Percentiles rank a stretch among this genome's conserved stretches.
Conservation (phyloP, 768 basidiomycete genomes). For the Lentinula guzmanii region DNA sequence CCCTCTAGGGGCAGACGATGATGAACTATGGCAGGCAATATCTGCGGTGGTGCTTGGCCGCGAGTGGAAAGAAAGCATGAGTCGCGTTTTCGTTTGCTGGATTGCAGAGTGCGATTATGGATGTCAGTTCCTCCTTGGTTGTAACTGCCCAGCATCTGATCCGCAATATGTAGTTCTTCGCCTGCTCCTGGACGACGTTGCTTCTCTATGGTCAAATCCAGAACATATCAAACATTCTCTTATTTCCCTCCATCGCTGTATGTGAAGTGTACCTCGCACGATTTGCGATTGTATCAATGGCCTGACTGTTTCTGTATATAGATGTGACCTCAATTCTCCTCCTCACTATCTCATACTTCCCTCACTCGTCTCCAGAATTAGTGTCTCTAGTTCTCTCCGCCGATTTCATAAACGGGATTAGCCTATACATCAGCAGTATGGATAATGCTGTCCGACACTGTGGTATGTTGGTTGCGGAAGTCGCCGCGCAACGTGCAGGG, state of each 20-base stretch:
- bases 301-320: conserved; percentile 21
- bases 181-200: conserved; percentile 37
- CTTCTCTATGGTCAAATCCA: conserved; percentile 68
- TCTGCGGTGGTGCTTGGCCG: conserved; percentile 46
- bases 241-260: conserved; percentile 71
- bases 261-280: conserved; percentile 19
- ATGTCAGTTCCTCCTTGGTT: conserved; percentile 19
- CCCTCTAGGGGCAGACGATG: conserved; percentile 27
- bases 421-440: conserved; percentile 71
- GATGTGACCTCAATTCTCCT: conserved; percentile 73
- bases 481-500: conserved; percentile 54
- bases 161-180: conserved; percentile 33
- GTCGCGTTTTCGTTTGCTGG: conserved; percentile 70
- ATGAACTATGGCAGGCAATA: conserved; percentile 47
- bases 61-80: conserved; percentile 53
- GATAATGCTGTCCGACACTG: conserved; percentile 74
- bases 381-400: conserved; percentile 45
- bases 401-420: conserved; percentile 62
- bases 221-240: conserved; percentile 80
- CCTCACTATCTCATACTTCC: conserved; percentile 55
- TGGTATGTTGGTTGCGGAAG: conserved; percentile 91
- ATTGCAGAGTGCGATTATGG: conserved; percentile 31
- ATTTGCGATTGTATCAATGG: background rate
- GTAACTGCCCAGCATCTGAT: background rate
- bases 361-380: conserved; percentile 39